Percentiles rank a stretch among this genome's conserved stretches.
Evolutionary conservation across 2,329 filamentous ascomycete species (phyloP).

Genomic region (Fusarium siculi): DNA sequence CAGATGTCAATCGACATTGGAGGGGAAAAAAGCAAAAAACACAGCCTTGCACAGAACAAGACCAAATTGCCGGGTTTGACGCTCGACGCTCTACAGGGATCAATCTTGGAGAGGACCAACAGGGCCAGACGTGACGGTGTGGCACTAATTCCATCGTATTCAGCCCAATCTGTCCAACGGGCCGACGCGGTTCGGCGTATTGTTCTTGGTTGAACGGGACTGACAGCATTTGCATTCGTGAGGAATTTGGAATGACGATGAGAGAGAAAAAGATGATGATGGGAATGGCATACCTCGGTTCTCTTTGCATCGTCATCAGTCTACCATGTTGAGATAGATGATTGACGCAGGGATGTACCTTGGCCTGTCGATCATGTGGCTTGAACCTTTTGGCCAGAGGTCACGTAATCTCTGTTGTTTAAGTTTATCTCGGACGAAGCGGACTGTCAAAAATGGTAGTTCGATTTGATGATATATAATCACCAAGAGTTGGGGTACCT

Average conservation of each 20-base stretch:
- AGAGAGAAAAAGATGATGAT: neutral
- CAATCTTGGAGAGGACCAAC: neutral
- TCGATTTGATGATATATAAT: neutral
- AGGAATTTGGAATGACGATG: neutral
- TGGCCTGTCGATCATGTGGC: conserved; percentile 22
- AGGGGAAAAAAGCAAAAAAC: conserved; percentile 20
- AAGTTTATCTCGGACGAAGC: neutral
- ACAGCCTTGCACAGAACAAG: neutral
- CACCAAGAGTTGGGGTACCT: neutral
- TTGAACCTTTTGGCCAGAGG: neutral
- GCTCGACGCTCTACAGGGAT: conserved; percentile 5
- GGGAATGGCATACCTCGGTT: neutral
- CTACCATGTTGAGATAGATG: neutral
- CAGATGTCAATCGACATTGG: neutral
- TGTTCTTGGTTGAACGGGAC: neutral
- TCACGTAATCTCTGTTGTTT: neutral
- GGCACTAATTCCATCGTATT: conserved; percentile 12
- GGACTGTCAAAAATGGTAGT: neutral
- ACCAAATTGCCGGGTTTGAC: conserved; percentile 17
- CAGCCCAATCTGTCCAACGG: conserved; percentile 2
- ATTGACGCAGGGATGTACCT: conserved; percentile 17
- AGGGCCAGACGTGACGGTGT: conserved; percentile 13
- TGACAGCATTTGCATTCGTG: neutral
- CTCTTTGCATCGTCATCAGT: neutral
- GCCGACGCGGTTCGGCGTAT: conserved; percentile 16